Evolutionary conservation across 768 basidiomycete species (phyloP), one percentile per base, ranked within the genome.

Genomic region (Amanita rimosa): DNA sequence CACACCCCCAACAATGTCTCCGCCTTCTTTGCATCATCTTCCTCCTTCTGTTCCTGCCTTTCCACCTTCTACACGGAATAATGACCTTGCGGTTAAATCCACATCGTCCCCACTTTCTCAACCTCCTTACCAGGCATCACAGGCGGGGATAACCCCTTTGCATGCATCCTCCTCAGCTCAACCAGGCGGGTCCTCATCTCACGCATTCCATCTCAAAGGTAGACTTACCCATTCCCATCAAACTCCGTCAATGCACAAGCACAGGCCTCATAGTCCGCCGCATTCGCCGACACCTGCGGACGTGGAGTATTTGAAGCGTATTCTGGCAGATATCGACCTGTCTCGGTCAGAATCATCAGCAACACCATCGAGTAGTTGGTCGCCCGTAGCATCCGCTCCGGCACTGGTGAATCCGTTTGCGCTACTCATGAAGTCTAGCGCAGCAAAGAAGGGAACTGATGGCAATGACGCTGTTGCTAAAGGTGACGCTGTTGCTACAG

Each of bases 271-370:
- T 0, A 82, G 70, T 8, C 27, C 27, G 27, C 27, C 27, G 9
- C 29, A 29, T 29, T 10, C 29, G 11, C 29, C 29, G 9, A 66
- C 73, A 1, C 52, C 69, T 13, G 75, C 76, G 36, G 81, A 90
- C 55, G 62, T 72, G 3, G 79, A 75, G 44, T 89, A 87, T 60
- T 68, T 89, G 11, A 76, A 79, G 16, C 73, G 72, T 48, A 75
- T 88, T 29, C 70, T 88, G 8, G 81, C 85, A 0, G 83, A 88
- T 49, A 68, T 81, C 16, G 67, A 73, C 26, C 64, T 70, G 11
- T 64, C 72, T 0, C 55, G 63, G 7, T 64, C 63, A 1, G 40
- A 62, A 10, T 59, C 66, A 0, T 70, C 67, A 37, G 73, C 79
- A 1, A 38, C 43, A 19, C 26, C 44, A 11, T 42, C 50, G 11